Percentiles rank a stretch among this genome's conserved stretches.
Evolutionary conservation across 2,329 filamentous ascomycete genomes (phyloP).

Genomic region (Chrysosporium keratinophilum): DNA sequence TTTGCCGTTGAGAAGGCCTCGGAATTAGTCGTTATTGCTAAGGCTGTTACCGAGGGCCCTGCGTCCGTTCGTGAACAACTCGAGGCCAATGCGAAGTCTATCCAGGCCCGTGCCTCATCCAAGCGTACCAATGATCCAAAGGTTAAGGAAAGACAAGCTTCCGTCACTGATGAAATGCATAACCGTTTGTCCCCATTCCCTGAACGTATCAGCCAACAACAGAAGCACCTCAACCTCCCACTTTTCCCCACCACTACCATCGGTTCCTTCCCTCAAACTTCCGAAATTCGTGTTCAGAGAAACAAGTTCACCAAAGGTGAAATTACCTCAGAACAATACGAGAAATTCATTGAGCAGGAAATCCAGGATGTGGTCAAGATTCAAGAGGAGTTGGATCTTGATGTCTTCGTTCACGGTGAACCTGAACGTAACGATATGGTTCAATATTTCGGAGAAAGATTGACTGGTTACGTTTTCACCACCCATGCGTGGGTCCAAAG

Average conservation of each 20-base stretch:
- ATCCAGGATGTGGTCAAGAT: conserved; percentile 90
- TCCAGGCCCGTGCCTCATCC: conserved; percentile 82
- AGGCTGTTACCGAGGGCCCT: conserved; percentile 89
- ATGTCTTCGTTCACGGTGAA: conserved; percentile 97
- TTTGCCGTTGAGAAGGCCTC: conserved; percentile 91
- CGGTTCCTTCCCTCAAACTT: conserved; percentile 98
- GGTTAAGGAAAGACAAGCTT: conserved; percentile 92
- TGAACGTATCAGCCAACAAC: conserved; percentile 73
- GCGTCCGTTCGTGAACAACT: conserved; percentile 77
- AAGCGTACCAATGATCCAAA: conserved; percentile 92
- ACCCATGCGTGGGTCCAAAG: conserved; percentile 98
- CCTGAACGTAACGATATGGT: conserved; percentile 99
- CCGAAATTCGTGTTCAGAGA: conserved; percentile 91
- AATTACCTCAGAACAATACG: conserved; percentile 84
- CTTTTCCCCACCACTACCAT: conserved; percentile 99
- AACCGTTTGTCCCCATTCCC: conserved; percentile 88
- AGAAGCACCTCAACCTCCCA: conserved; percentile 84
- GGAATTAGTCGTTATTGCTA: conserved; percentile 87
- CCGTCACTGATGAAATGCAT: conserved; percentile 75
- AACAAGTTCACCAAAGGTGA: conserved; percentile 99
- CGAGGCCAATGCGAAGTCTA: conserved; percentile 92
- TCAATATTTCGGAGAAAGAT: conserved; percentile 97
- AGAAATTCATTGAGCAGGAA: conserved; percentile 99
- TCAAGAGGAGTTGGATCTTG: conserved; percentile 94
- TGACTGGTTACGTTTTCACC: conserved; percentile 96